These are phyloP conservation scores for Trichomonascaceae sp. DNA, from an alignment of 1,139 yeast species.

Conservation along the genomic window DNA sequence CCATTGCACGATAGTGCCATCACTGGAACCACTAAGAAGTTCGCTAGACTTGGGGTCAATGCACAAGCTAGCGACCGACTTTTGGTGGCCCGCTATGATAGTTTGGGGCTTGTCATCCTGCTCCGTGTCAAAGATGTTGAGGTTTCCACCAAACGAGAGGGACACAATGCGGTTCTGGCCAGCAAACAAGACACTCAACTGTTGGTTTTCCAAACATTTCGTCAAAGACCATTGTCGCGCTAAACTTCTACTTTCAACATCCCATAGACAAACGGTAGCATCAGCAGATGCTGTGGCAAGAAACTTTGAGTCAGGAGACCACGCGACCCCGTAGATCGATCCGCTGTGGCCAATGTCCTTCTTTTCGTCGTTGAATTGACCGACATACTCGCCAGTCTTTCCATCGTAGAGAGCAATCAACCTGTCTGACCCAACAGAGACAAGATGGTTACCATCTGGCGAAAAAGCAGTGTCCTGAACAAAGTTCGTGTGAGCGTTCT, in stretches of 20 bases:
- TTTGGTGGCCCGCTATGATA: constrained; percentile 65
- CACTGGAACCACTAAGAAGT: constrained; percentile 59
- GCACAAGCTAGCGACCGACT: constrained; percentile 52
- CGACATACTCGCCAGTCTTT: constrained; percentile 61
- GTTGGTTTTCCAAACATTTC: constrained; percentile 43
- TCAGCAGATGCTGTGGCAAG: constrained; percentile 85
- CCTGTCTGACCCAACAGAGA: constrained; percentile 84
- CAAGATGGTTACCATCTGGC: constrained; percentile 51
- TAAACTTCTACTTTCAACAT: constrained; percentile 22
- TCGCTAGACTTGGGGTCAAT: constrained; percentile 21
- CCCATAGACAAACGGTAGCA: constrained; percentile 56
- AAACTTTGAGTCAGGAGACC: constrained; percentile 42
- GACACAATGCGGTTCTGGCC: constrained; percentile 45
- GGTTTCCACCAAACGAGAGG: constrained; percentile 57
- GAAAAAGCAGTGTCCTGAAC: constrained; percentile 74
- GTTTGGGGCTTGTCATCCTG: constrained; percentile 29
- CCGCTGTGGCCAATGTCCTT: constrained; percentile 48
- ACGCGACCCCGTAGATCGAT: constrained; percentile 65
- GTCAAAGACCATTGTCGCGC: constrained; percentile 20
- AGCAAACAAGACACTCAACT: constrained; percentile 67
- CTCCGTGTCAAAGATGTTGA: constrained; percentile 40
- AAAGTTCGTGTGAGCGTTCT: constrained; percentile 67
- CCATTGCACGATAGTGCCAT: constrained; percentile 66
- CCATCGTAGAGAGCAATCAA: constrained; percentile 73
- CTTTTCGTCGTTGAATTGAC: constrained; percentile 27